Evolutionary conservation across 2,329 filamentous ascomycete genomes (phyloP).

Genomic region (Xenosphaeropsis pyriputrescens): DNA sequence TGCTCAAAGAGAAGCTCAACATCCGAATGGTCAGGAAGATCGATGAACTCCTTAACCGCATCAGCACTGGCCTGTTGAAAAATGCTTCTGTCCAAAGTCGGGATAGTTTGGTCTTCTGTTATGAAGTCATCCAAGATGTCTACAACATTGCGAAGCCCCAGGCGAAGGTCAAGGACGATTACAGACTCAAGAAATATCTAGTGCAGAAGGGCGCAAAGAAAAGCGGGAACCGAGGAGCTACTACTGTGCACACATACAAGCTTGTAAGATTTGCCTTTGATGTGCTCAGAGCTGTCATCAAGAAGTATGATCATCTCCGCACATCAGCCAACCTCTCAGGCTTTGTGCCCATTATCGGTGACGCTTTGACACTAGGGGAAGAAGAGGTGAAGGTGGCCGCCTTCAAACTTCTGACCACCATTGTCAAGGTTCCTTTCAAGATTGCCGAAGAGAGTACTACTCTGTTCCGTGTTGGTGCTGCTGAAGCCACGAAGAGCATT

Average conservation of each 20-base stretch:
- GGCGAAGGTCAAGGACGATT: constrained; percentile 39
- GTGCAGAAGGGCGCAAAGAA: constrained; percentile 69
- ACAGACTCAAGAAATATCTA: constrained; percentile 57
- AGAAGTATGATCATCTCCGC: constrained; percentile 70
- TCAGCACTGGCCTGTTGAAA: constrained; percentile 68
- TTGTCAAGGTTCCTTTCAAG: constrained; percentile 70
- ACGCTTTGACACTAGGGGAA: constrained; percentile 68
- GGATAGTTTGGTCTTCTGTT: constrained; percentile 86
- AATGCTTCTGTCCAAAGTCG: constrained; percentile 67
- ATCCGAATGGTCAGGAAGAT: constrained; percentile 76
- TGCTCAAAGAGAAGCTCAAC: constrained; percentile 75
- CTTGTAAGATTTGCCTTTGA: constrained; percentile 79
- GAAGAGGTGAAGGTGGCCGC: constrained; percentile 88
- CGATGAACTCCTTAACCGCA: constrained; percentile 72
- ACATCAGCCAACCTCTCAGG: constrained; percentile 68
- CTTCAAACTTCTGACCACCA: constrained; percentile 69
- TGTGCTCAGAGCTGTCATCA: constrained; percentile 69
- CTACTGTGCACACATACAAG: constrained; percentile 74
- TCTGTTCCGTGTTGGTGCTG: constrained; percentile 62
- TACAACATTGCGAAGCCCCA: constrained; percentile 48
- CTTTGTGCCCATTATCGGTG: constrained; percentile 80
- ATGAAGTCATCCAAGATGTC: constrained; percentile 80
- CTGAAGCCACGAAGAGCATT: constrained; percentile 72
- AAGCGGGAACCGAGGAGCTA: constrained; percentile 54
- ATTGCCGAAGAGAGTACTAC: constrained; percentile 49